These are phyloP conservation scores for Aegilops umbellulata DNA, from an alignment of 176 grass and related monocot species.

Conservation along the genomic window DNA sequence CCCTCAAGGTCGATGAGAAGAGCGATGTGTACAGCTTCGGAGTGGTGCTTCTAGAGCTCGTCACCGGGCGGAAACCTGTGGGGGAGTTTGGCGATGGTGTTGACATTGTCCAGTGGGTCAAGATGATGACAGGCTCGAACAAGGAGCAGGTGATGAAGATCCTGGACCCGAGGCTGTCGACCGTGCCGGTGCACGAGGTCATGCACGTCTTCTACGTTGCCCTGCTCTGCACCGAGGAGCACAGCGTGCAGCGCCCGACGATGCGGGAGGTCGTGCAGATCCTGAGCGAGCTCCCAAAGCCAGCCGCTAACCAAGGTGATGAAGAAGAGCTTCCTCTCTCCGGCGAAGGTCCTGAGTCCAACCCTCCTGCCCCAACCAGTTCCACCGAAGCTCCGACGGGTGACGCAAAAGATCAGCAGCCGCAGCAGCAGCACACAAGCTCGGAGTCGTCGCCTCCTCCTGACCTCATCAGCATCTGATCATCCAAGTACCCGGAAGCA, in stretches of 20 bases:
- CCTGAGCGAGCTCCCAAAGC: conserved; percentile 67
- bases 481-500: no score
- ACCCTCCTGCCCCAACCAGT: conserved; percentile 9
- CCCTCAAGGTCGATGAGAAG: conserved; percentile 96
- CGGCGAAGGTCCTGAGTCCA: conserved; percentile 24
- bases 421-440: conserved; percentile 30
- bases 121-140: conserved; percentile 69
- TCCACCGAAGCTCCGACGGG: conserved; percentile 21
- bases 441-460: conserved; percentile 25
- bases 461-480: conserved; percentile 90
- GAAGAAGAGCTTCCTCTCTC: conserved; percentile 38
- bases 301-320: conserved; percentile 18
- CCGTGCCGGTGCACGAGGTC: conserved; percentile 65
- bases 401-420: conserved; percentile 29
- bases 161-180: conserved; percentile 78
- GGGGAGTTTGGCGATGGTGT: conserved; percentile 95
- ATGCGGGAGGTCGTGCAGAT: conserved; percentile 98
- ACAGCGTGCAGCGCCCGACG: conserved; percentile 85
- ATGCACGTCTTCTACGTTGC: conserved; percentile 93
- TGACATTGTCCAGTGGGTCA: conserved; percentile 96
- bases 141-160: conserved; percentile 83
- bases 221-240: conserved; percentile 86
- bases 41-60: conserved; percentile 90
- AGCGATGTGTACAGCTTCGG: conserved; percentile 97
- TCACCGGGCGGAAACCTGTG: conserved; percentile 84